These are phyloP conservation scores for Gryganskiella cystojenkinii DNA, from an alignment of 192 early-diverging fungal species.

Conservation along the genomic window DNA sequence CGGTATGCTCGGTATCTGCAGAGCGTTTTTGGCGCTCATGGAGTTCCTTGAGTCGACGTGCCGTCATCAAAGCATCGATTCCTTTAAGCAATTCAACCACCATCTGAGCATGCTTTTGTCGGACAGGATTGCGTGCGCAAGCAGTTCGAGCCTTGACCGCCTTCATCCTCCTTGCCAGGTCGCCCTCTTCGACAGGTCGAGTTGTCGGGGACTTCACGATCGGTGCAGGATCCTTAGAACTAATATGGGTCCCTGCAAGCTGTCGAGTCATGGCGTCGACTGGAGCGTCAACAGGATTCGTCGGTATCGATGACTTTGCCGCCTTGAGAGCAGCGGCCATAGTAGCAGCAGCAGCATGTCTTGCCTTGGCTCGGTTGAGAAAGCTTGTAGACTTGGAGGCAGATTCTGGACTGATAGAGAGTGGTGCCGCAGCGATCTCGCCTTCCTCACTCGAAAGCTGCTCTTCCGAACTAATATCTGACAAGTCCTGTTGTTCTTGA, in stretches of 20 bases:
- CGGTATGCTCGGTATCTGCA: too few species aligned
- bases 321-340: constrained; percentile 26
- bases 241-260: constrained; percentile 24
- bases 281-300: constrained; percentile 31
- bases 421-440: neutral
- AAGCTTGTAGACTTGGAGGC: constrained; percentile 15
- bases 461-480: too few species aligned
- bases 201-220: constrained; percentile 13
- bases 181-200: constrained; percentile 35
- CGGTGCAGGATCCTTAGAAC: neutral
- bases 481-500: neutral
- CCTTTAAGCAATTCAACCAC: constrained; percentile 37
- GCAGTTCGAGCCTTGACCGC: constrained; percentile 37
- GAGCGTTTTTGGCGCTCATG: too few species aligned
- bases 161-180: constrained; percentile 31
- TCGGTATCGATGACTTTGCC: neutral
- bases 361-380: constrained; percentile 15
- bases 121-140: constrained; percentile 37
- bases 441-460: neutral
- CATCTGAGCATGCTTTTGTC: constrained; percentile 40
- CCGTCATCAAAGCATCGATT: constrained; percentile 33
- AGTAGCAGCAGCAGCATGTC: constrained; percentile 37
- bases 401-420: neutral
- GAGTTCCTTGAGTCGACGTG: constrained; percentile 19
- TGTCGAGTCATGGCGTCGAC: constrained; percentile 47